Percentiles rank a stretch among this genome's conserved stretches.
phyloP scores from a whole-genome alignment of 2,329 filamentous ascomycete genomes.

The Sclerotinia nivalis region DNA sequence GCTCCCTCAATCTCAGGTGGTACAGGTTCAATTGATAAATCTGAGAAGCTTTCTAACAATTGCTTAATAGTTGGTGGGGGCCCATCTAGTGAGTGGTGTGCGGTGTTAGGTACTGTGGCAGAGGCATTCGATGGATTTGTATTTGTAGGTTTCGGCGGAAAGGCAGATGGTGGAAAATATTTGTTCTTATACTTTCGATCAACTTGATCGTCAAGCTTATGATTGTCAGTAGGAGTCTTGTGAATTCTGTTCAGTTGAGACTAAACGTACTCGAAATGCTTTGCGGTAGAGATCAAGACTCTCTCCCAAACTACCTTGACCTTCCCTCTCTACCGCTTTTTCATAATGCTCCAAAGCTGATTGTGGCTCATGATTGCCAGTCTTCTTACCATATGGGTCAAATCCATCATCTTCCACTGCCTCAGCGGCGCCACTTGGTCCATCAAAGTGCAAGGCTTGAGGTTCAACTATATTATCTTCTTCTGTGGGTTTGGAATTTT shows the following conservation, averaged over 20 bases:
- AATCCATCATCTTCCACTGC: constrained; percentile 22
- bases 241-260: background rate
- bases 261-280: constrained; percentile 71
- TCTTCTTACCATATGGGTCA: constrained; percentile 23
- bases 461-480: constrained; percentile 29
- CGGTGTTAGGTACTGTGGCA: constrained; percentile 52
- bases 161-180: constrained; percentile 71
- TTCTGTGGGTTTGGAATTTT: constrained; percentile 20
- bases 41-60: constrained; percentile 74
- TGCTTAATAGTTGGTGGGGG: constrained; percentile 60
- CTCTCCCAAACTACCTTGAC: constrained; percentile 80
- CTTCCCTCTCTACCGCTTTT: constrained; percentile 84
- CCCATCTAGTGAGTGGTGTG: constrained; percentile 58
- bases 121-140: constrained; percentile 50
- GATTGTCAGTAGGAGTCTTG: constrained; percentile 25
- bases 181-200: constrained; percentile 89
- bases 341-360: constrained; percentile 94
- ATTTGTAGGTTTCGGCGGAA: constrained; percentile 47
- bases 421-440: constrained; percentile 13
- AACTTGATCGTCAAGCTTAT: constrained; percentile 77
- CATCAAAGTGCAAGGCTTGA: constrained; percentile 27
- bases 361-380: constrained; percentile 52
- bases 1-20: constrained; percentile 71
- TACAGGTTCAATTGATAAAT: constrained; percentile 65
- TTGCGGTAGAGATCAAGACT: constrained; percentile 85